Evolutionary conservation across 371 early-diverging fungal genomes (phyloP), one percentile per base, ranked within the genome.

Genomic region (Mucor plumbeus): DNA sequence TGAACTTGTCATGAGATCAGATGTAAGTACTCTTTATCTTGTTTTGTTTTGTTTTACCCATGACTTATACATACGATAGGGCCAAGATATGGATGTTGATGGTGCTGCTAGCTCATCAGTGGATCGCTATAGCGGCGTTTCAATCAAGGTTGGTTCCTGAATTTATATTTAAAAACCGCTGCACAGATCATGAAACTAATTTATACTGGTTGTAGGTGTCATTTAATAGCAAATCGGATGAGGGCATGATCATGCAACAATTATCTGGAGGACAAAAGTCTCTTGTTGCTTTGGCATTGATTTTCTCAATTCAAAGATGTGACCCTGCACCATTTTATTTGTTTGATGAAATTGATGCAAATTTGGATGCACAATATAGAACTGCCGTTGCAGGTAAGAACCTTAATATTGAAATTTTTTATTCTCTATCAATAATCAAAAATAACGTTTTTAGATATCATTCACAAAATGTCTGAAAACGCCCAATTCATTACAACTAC

Each of bases 281-380:
- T 34, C 87, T 99, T 43, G 97, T 99, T 7, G 99, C 99, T 0
- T 84, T 99, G 57, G 96, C 97, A 10, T 82, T 99, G 41, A 99
- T 99, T 55, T 99, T 99, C 82, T 95, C 99, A 5, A 98, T 99
- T 69, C 99, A 99, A 81, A 88, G 90, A 69, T 96, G 97, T 76
- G 99, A 99, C 70, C 99, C 98, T 17, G 98, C 99, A 43, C 99
- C 99, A 5, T 99, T 99, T 78, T 99, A 99, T 79, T 84, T 99
- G 67, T 99, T 99, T 90, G 99, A 99, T 86, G 99, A 99, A 85
- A 97, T 99, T 81, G 99, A 99, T 86, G 99, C 99, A 36, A 99
- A 98, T 64, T 82, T 99, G 36, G 99, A 99, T 82, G 95, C 97
- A 13, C 95, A 92, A 64, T 96, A 99, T 73, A 89, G 99, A 38